Evolutionary conservation across 2,329 filamentous ascomycete species (phyloP).

Genomic region (Chaetomium strumarium): DNA sequence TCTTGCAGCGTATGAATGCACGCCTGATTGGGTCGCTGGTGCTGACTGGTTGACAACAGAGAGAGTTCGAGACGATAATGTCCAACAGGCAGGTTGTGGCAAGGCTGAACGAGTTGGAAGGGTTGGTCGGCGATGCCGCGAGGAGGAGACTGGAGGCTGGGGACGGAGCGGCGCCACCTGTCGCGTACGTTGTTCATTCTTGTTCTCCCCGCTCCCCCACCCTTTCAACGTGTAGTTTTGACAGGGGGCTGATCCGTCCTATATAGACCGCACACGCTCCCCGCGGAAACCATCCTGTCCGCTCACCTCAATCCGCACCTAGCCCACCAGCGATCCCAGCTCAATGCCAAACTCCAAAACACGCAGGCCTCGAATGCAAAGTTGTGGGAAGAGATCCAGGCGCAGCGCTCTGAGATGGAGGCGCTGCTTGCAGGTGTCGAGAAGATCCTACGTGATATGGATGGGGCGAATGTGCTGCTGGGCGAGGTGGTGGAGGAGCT

Average conservation of each 20-base stretch:
- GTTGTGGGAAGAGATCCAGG: conserved; percentile 45
- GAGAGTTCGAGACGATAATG: conserved; percentile 54
- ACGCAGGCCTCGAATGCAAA: conserved; percentile 51
- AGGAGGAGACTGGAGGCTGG: conserved; percentile 32
- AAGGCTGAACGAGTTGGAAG: conserved; percentile 55
- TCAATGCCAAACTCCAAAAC: conserved; percentile 53
- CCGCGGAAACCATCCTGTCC: conserved; percentile 44
- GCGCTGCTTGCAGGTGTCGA: conserved; percentile 46
- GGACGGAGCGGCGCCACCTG: conserved; percentile 29
- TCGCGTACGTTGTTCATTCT: conserved; percentile 38
- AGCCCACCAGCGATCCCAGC: conserved; percentile 46
- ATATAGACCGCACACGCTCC: conserved; percentile 49
- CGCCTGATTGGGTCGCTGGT: not conserved
- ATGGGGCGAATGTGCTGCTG: conserved; percentile 45
- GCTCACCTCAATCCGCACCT: conserved; percentile 52
- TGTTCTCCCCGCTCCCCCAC: not conserved
- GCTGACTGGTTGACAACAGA: conserved; percentile 27
- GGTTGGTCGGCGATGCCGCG: conserved; percentile 46
- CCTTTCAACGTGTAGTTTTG: no score
- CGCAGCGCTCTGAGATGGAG: conserved; percentile 51
- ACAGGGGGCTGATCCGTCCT: not conserved
- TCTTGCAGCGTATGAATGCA: no score
- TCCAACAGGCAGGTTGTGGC: conserved; percentile 46
- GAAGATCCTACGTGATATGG: conserved; percentile 47
- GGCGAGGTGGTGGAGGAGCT: conserved; percentile 43